Percentiles rank a stretch among this genome's conserved stretches.
Conservation (phyloP, 2,329 filamentous ascomycete genomes). For the Ambrosiella beaveri region DNA sequence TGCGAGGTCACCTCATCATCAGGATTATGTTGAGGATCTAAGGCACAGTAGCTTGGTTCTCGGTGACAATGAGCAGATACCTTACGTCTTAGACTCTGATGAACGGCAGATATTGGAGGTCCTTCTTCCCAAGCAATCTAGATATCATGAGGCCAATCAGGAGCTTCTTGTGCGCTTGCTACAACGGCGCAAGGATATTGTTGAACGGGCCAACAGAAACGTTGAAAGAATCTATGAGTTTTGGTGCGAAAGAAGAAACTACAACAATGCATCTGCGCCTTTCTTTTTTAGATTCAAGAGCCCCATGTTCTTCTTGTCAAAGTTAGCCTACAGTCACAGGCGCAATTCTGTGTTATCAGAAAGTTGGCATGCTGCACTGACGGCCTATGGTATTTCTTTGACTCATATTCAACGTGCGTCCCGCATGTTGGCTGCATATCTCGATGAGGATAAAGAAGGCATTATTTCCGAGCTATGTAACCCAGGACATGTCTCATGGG, state of each 20-base stretch:
- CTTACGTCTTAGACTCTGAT: too few relatives aligned
- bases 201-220: neutral
- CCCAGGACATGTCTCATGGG: conserved; percentile 38
- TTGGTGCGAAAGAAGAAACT: neutral
- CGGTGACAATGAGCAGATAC: neutral
- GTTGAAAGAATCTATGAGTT: neutral
- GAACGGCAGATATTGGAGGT: neutral
- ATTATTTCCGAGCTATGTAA: conserved; percentile 30
- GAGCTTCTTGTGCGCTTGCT: neutral
- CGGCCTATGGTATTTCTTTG: conserved; percentile 25
- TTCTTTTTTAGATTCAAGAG: conserved; percentile 13
- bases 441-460: conserved; percentile 14
- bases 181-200: neutral
- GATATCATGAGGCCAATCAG: neutral
- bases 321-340: conserved; percentile 16
- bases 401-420: conserved; percentile 25
- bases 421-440: conserved; percentile 20
- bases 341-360: conserved; percentile 14
- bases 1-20: neutral
- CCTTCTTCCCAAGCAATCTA: too few relatives aligned
- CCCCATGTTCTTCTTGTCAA: conserved; percentile 21
- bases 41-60: neutral
- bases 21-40: conserved; percentile 1
- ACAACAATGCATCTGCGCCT: neutral
- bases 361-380: conserved; percentile 22